Evolutionary conservation across 1,284 basidiomycete species (phyloP).

Genomic region (Ceratobasidium sp.): DNA sequence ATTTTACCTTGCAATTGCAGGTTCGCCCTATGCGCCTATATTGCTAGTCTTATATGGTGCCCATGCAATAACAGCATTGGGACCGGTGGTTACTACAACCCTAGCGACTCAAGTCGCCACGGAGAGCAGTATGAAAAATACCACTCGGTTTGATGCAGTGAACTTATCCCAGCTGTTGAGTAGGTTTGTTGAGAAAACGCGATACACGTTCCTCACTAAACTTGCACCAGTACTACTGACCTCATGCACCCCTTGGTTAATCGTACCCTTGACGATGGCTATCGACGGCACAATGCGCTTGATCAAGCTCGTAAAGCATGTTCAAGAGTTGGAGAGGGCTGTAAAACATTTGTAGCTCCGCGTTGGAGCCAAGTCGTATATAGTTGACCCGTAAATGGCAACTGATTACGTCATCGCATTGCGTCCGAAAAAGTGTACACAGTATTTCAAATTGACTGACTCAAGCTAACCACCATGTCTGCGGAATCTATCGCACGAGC

Average conservation of each 20-base stretch:
- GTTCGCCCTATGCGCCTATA: conserved; percentile 9
- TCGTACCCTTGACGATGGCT: conserved; percentile 23
- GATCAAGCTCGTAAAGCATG: conserved; percentile 21
- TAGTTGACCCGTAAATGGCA: too few relatives aligned
- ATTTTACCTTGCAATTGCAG: too few relatives aligned
- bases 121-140: too few relatives aligned
- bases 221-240: conserved; percentile 32
- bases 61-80: conserved; percentile 16
- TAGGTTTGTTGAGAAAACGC: background rate
- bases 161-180: conserved; percentile 3
- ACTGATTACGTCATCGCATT: conserved; percentile 8
- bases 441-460: conserved; percentile 25
- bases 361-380: background rate
- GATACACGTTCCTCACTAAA: too few relatives aligned
- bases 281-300: conserved; percentile 29
- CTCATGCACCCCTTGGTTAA: conserved; percentile 31
- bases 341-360: conserved; percentile 5
- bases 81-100: conserved; percentile 11
- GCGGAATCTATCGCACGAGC: conserved; percentile 68
- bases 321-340: background rate
- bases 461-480: conserved; percentile 33
- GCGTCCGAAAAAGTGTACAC: background rate
- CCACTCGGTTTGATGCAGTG: background rate
- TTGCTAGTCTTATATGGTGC: conserved; percentile 19
- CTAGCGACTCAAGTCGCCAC: conserved; percentile 29